Evolutionary conservation across 108 stramenopile species (phyloP), one percentile per base, ranked within the genome.

Genomic region (Pseudonitzschia pungens): DNA sequence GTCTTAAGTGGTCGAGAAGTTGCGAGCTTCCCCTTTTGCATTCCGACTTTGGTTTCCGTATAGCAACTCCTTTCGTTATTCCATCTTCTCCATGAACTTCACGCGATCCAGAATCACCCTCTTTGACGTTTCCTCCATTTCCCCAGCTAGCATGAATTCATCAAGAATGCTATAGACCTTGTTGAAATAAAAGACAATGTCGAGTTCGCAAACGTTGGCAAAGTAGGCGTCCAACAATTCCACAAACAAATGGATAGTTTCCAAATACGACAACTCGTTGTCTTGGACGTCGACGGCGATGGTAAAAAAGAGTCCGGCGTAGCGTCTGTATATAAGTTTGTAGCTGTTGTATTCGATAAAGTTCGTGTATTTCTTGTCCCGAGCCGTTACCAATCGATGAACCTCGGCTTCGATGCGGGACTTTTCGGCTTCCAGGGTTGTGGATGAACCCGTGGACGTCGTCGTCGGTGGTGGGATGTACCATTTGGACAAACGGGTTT

Each of bases 111-210:
- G 69, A 73, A 95, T 96, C 79, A 95, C 96, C 64, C 87, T 84
- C 65, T 97, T 97, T 54, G 87, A 89, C 22, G 97, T 94, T 89
- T 90, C 95, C 77, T 94, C 90, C 58, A 98, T 89, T 77, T 98
- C 96, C 59, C 98, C 98, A 71, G 97, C 98, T 77, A 99, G 76
- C 94, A 99, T 97, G 78, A 97, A 96, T 88, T 99, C 98, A 89
- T 99, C 98, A 31, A 99, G 78, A 74, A 99, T 98, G 73, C 82
- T 84, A 81, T 98, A 98, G 22, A 96, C 92, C 86, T 97, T 98
- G 81, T 99, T 98, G 78, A 99, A 99, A 80, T 99, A 95, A 82
- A 99, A 99, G 48, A 99, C 98, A 80, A 99, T 98, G 77, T 99
- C 99, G 74, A 99, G 86, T 85, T 99, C 99, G 80, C 99, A 99